Evolutionary conservation across 1,139 yeast genomes (phyloP).

Genomic region (Candida anutae): DNA sequence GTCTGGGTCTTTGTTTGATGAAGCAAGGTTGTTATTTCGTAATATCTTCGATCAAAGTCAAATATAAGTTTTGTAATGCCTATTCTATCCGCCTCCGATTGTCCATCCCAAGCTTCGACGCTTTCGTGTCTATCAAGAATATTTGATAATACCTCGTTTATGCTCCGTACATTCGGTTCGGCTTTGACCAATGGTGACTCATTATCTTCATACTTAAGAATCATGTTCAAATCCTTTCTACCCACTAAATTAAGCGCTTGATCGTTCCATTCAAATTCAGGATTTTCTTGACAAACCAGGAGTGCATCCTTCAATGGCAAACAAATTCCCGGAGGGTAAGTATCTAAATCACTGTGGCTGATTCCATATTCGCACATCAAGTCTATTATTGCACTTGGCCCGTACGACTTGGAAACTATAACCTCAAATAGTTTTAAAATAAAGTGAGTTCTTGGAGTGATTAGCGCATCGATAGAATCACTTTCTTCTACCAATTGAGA

Average conservation of each 20-base stretch:
- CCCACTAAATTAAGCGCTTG: constrained; percentile 55
- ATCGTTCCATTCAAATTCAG: constrained; percentile 42
- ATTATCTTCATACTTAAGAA: constrained; percentile 8
- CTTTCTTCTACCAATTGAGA: constrained; percentile 64
- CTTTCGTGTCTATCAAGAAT: constrained; percentile 42
- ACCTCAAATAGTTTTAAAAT: constrained; percentile 55
- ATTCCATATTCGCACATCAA: constrained; percentile 52
- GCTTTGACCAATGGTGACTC: constrained; percentile 2
- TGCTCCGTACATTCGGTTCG: constrained; percentile 25
- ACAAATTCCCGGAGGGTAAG: constrained; percentile 66
- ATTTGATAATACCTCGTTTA: constrained; percentile 40
- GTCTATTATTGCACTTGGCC: constrained; percentile 47
- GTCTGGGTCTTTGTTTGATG: constrained; percentile 65
- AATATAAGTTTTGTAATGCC: constrained; percentile 67
- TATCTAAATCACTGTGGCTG: constrained; percentile 46
- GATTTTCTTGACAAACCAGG: constrained; percentile 47
- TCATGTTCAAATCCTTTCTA: constrained; percentile 53
- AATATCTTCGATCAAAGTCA: constrained; percentile 70
- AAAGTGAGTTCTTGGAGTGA: constrained; percentile 60
- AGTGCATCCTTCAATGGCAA: constrained; percentile 60
- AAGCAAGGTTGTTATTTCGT: constrained; percentile 63
- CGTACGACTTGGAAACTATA: constrained; percentile 46
- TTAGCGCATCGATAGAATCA: constrained; percentile 47
- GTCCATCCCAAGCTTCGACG: constrained; percentile 55
- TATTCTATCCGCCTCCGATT: constrained; percentile 57